phyloP scores from a whole-genome alignment of 768 basidiomycete species.

The Postia placenta region DNA sequence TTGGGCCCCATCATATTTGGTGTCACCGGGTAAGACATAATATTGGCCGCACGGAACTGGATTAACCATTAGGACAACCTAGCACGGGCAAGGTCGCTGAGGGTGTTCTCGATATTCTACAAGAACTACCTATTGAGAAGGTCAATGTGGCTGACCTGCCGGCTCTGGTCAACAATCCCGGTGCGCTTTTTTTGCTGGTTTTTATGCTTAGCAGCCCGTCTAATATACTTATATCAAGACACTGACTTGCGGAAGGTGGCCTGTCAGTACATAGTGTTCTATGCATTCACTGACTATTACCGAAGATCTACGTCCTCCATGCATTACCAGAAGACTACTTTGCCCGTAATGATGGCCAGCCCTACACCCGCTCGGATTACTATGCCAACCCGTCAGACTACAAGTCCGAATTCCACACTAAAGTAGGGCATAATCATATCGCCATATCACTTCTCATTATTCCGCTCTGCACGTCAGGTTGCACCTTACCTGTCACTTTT shows the following conservation, averaged over 20 bases:
- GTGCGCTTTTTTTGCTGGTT: constrained; percentile 27
- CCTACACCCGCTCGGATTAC: constrained; percentile 64
- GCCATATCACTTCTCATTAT: not conserved
- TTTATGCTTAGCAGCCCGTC: not conserved
- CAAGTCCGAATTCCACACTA: constrained; percentile 59
- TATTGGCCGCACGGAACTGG: not conserved
- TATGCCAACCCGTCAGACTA: constrained; percentile 66
- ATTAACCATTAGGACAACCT: not conserved
- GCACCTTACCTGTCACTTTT: constrained; percentile 83
- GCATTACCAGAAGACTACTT: constrained; percentile 68
- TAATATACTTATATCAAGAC: constrained; percentile 28
- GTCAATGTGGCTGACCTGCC: constrained; percentile 54
- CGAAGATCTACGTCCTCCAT: constrained; percentile 72
- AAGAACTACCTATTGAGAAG: constrained; percentile 60
- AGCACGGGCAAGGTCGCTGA: constrained; percentile 69
- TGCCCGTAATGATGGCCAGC: constrained; percentile 42
- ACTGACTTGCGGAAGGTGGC: constrained; percentile 53
- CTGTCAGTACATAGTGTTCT: not conserved
- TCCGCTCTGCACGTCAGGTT: constrained; percentile 38
- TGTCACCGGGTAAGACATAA: constrained; percentile 63
- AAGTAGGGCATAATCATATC: no score
- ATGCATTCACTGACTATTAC: not conserved
- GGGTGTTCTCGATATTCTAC: constrained; percentile 68
- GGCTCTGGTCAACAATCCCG: constrained; percentile 43
- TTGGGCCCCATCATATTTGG: constrained; percentile 79